Evolutionary conservation across 306 rosid genomes (phyloP), one percentile per base, ranked within the genome.

Genomic region (Dalbergia oliveri): DNA sequence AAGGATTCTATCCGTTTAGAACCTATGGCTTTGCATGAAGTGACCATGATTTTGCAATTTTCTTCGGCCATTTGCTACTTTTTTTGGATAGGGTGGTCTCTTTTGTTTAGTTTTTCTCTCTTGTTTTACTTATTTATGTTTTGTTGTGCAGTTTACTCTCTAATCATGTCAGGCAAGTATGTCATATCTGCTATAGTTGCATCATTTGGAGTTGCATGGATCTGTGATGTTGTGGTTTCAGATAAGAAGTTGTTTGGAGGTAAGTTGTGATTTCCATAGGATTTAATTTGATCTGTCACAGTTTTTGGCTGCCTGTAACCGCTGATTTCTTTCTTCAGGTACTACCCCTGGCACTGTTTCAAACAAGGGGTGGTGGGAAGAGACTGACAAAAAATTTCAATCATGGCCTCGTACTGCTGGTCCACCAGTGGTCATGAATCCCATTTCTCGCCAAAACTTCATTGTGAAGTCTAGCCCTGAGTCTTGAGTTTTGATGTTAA

Each of bases 401-500:
- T 83, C 97, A 54, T 95, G 97, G 99, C 99, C 99, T 66, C 97
- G 98, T 0, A 88, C 92, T 57, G 91, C 91, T 41, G 95, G 95
- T 78, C 95, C 95, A 67, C 95, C 95, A 2, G 94, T 90, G 53
- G 92, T 88, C 63, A 88, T 90, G 90, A 90, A 90, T 66, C 94
- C 94, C 81, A 89, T 91, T 44, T 86, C 85, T 45, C 93, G 91
- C 81, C 95, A 91, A 71, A 91, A 91, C 78, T 91, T 91, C 89
- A 87, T 89, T 50, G 95, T 91, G 75, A 89, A 89, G 86, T 43
- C 88, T 45, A 90, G 73, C 49, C 0, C 88, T 9, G 93, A 90
- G 60, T 45, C 81, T 75, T 89, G 66, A 89, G 66, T 35, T n/a
- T 23, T 51, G 62, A 44, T 82, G 79, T 66, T 69, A 31, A 75